Evolutionary conservation across 306 rosid genomes (phyloP).

Genomic region (Quercus suber): DNA sequence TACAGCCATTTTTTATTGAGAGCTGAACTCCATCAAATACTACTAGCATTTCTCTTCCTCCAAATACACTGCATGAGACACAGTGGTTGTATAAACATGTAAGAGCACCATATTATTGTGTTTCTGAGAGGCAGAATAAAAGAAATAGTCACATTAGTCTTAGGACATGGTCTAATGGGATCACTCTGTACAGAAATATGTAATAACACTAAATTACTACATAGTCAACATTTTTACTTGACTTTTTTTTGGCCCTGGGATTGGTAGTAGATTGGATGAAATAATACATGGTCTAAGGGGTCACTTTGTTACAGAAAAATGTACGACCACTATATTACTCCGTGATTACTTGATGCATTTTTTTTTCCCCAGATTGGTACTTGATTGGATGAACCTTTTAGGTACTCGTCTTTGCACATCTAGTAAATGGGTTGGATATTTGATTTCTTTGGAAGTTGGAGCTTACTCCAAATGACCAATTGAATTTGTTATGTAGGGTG

Average conservation of each 20-base stretch:
- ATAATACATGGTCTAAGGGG: not conserved
- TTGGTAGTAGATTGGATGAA: too few relatives aligned
- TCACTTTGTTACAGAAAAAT: not conserved
- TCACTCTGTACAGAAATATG: too few relatives aligned
- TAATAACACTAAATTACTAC: too few relatives aligned
- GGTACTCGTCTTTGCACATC: not conserved
- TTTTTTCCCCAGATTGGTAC: too few relatives aligned
- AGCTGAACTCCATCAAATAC: too few relatives aligned
- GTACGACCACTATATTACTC: not conserved
- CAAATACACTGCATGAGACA: too few relatives aligned
- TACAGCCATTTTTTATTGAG: too few relatives aligned
- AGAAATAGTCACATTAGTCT: not conserved
- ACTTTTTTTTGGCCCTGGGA: too few relatives aligned
- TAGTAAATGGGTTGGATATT: not conserved
- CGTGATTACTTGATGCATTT: not conserved
- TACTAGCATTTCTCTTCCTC: too few relatives aligned
- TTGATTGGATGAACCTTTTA: not conserved
- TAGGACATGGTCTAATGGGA: not conserved
- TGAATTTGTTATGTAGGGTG: constrained; percentile 59
- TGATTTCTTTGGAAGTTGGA: constrained; percentile 3
- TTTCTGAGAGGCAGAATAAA: not conserved
- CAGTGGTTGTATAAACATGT: too few relatives aligned
- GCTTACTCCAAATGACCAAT: constrained; percentile 2
- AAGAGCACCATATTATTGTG: too few relatives aligned
- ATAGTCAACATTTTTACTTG: too few relatives aligned